phyloP scores from a whole-genome alignment of 2,329 filamentous ascomycete genomes.

The Microdochium nivale region DNA sequence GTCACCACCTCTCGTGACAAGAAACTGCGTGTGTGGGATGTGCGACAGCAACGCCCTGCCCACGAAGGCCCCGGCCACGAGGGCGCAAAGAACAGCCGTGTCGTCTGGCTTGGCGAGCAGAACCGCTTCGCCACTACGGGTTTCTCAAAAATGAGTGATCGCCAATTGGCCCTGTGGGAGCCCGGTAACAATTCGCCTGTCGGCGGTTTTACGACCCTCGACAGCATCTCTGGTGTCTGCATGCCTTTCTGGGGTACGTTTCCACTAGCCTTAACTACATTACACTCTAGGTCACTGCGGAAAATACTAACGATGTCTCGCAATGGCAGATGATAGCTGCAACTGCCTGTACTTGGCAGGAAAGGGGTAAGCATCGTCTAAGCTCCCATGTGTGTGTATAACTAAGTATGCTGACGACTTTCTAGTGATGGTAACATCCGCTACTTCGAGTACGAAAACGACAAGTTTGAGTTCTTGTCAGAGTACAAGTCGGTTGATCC shows the following conservation, averaged over 20 bases:
- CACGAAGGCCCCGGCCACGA: constrained; percentile 80
- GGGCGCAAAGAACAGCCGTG: constrained; percentile 94
- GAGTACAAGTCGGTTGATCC: constrained; percentile 97
- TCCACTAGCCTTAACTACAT: not conserved
- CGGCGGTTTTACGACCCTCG: constrained; percentile 80
- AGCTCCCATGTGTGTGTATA: constrained; percentile 7
- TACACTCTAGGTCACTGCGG: constrained; percentile 1
- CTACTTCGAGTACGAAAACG: constrained; percentile 97
- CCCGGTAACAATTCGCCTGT: constrained; percentile 78
- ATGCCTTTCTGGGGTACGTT: constrained; percentile 92
- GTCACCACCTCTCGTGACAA: constrained; percentile 96
- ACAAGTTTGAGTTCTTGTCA: constrained; percentile 95
- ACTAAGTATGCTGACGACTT: constrained; percentile 11
- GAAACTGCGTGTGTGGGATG: constrained; percentile 96
- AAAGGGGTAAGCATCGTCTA: constrained; percentile 64
- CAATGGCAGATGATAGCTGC: constrained; percentile 65
- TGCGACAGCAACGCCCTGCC: constrained; percentile 79
- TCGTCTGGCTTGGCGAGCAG: constrained; percentile 95
- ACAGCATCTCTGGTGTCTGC: constrained; percentile 94
- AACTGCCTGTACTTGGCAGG: constrained; percentile 94
- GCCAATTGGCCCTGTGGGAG: constrained; percentile 94
- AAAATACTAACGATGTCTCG: constrained; percentile 15
- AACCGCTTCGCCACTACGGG: constrained; percentile 94
- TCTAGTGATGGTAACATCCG: constrained; percentile 92
- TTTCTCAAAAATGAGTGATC: constrained; percentile 97